phyloP scores from a whole-genome alignment of 805 yeast species.

The Suhomyces prunicola region DNA sequence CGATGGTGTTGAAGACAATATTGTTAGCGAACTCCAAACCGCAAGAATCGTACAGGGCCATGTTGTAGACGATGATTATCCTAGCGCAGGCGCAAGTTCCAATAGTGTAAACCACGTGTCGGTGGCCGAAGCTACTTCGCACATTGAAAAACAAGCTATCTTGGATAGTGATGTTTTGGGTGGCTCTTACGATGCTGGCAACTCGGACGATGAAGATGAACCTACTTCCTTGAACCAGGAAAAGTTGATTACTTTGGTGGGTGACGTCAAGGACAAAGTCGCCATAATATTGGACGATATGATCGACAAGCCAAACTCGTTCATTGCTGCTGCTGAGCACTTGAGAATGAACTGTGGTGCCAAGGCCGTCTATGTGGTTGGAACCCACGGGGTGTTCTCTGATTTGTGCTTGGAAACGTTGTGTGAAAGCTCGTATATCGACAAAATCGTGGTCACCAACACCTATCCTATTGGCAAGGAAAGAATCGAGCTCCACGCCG shows the following conservation, averaged over 20 bases:
- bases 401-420: conserved; percentile 81
- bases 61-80: conserved; percentile 84
- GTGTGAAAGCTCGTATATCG: conserved; percentile 76
- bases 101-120: conserved; percentile 1
- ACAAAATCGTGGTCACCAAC: conserved; percentile 91
- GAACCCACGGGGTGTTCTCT: conserved; percentile 93
- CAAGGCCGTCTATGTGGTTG: conserved; percentile 80
- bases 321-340: conserved; percentile 98
- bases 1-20: conserved; percentile 63
- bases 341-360: conserved; percentile 96
- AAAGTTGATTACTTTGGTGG: conserved; percentile 91
- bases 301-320: conserved; percentile 92
- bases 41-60: conserved; percentile 97
- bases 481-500: conserved; percentile 48
- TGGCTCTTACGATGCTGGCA: conserved; percentile 71
- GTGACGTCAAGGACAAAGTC: conserved; percentile 87
- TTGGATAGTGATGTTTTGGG: conserved; percentile 61
- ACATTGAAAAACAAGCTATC: conserved; percentile 13
- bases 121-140: conserved; percentile 8
- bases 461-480: conserved; percentile 85
- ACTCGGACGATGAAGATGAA: conserved; percentile 89
- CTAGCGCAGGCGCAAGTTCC: conserved; percentile 13
- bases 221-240: conserved; percentile 61
- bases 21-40: conserved; percentile 82
- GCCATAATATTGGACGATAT: conserved; percentile 95